Evolutionary conservation across 116 monocot genomes (phyloP), one percentile per base, ranked within the genome.

Genomic region (Papilionanthe hybrid): DNA sequence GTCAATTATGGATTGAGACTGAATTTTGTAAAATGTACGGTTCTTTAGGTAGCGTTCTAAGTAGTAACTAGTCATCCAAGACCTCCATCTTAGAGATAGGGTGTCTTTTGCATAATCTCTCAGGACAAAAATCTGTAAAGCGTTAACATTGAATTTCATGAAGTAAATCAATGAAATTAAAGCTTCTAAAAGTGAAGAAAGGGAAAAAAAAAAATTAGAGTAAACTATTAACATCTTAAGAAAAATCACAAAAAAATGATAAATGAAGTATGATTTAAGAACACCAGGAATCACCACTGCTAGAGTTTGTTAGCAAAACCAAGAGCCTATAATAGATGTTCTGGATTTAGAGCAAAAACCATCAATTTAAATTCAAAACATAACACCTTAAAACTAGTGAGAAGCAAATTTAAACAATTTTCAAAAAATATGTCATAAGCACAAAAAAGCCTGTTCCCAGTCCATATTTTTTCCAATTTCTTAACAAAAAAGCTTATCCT

Each of bases 41-140:
- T 95, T 95, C 81, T 90, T 88, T 49, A 95, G 83, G 82, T 95
- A 99, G 41, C 95, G 90, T 13, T 91, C 84, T 95, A 99, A 93
- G 81, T 99, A 99, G 81, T 95, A 99, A 68, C 90, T 89, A 49
- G 99, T 99, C 95, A 99, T 99, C 99, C 99, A 99, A 86, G 93
- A 93, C 81, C 99, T 79, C 95, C 99, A 99, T 82, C 99, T 86
- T 72, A 99, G 84, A 72, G 99, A 94, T 85, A 99, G 93, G 37
- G 95, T 99, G 67, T 99, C 95, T 81, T 81, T 91, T 65, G 95
- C 87, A 88, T 95, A 99, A 82, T 99, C 99, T 86, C 93, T 93
- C 58, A 99, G 78, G 23, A 95, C 95, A 86, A 99, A 95, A 50
- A 99, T 12, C 99, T 99, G 89, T 84, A 90, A 81, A 37, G 76